phyloP scores from a whole-genome alignment of 23 red algal species.

The Chondrus crispus region DNA sequence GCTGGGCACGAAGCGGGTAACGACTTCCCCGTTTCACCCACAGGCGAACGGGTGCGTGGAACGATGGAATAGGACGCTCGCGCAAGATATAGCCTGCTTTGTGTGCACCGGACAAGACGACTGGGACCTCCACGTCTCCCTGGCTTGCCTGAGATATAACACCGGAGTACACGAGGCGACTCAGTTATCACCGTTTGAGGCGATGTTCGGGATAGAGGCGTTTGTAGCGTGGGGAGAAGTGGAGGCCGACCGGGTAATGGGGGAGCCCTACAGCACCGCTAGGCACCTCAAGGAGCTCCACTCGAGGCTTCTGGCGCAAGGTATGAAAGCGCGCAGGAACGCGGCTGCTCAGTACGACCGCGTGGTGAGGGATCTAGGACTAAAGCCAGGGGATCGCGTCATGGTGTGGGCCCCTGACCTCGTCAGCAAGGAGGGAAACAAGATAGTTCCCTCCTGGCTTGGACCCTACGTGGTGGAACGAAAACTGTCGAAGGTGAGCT shows the following conservation, averaged over 20 bases:
- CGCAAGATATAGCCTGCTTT: not conserved
- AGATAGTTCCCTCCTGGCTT: not conserved
- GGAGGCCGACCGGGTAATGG: not conserved
- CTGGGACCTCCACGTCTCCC: too few relatives aligned
- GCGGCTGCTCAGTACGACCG: not conserved
- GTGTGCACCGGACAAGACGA: not conserved
- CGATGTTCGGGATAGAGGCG: not conserved
- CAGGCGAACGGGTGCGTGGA: not conserved
- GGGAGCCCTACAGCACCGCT: not conserved
- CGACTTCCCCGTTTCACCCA: not conserved
- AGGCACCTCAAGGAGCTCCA: not conserved
- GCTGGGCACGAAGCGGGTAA: not conserved
- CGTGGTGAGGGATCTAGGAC: not conserved
- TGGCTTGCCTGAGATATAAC: not conserved
- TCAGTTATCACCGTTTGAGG: not conserved
- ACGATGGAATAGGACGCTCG: not conserved
- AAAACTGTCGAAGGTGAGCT: not conserved
- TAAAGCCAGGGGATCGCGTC: not conserved
- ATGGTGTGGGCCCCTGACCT: not conserved
- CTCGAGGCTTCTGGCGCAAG: not conserved
- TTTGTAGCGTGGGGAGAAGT: not conserved
- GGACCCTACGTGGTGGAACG: not conserved
- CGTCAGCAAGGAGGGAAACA: not conserved
- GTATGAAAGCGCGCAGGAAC: not conserved
- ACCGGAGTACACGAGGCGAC: not conserved